Base-by-base conservation (phyloP, 345 rosid species). In the Conringia planisiliqua region DNA sequence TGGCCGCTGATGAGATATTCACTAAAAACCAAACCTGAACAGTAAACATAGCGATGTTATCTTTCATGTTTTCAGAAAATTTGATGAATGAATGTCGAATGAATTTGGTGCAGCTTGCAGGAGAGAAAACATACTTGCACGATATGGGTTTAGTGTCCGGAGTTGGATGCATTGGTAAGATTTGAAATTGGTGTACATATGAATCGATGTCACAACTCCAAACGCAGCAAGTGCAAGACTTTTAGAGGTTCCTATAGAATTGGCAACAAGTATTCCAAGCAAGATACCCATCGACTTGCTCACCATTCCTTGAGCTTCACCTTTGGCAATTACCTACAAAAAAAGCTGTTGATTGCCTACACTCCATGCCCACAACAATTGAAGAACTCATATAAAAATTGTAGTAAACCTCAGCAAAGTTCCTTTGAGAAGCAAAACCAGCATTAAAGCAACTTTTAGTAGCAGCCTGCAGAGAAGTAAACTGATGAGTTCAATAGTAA, bases 291-390 rank as follows among this genome's bases (percentile, higher is more conserved):
- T 54, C 69, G 89, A 88, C 80, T 88, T 92, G 88, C 97, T 92
- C 74, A 92, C 91, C 99, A 95, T 95, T 82, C 99, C 99, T 81
- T 95, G 99, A 82, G 99, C 99, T 88, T 95, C 99, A 72, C 97
- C 99, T 70, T 92, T 95, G 36, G 97, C 99, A 56, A 95, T 95
- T 52, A 95, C 97, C 98, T 91, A 79, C 38, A 80, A 51, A 3
- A 70, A 67, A 63, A 40, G 70, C 22, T 68, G 38, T 59, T 75
- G 18, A 57, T 43, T 56, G 17, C 48, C n/a, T 27, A 22, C 36
- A 47, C 38, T 26, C 16, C n/a, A 70, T 4, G 1, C 10, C 24
- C 16, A 66, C 18, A 50, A 62, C 9, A 29, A 26, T 58, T 17
- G 29, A 59, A 54, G 4, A 65, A 36, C 10, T 30, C 11, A 44